Evolutionary conservation across 441 rosid species (phyloP).

Genomic region (Flueggea neowawraea): DNA sequence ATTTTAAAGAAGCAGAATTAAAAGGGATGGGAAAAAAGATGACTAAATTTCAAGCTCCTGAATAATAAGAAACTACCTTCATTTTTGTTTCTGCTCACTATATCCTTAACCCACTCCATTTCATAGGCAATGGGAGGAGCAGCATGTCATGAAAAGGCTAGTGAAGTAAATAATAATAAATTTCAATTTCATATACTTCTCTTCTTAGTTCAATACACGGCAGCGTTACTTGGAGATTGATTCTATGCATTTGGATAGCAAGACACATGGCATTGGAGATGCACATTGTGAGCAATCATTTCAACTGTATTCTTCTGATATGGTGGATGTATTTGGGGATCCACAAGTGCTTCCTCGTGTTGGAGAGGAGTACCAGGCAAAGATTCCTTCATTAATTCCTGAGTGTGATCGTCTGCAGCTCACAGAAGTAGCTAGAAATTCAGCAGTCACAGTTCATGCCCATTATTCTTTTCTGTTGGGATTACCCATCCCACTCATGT

Average conservation of each 20-base stretch:
- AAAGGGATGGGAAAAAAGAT: too few relatives aligned
- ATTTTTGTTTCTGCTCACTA: too few relatives aligned
- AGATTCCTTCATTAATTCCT: conserved; percentile 24
- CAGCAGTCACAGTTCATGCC: background rate
- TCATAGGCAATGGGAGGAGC: too few relatives aligned
- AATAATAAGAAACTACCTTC: too few relatives aligned
- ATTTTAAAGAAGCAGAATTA: too few relatives aligned
- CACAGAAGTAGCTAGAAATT: background rate
- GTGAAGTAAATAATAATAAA: too few relatives aligned
- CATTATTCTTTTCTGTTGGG: conserved; percentile 9
- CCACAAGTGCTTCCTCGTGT: conserved; percentile 26
- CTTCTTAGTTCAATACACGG: background rate
- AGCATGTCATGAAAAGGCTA: too few relatives aligned
- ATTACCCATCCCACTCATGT: conserved; percentile 17
- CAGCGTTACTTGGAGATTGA: conserved; percentile 12
- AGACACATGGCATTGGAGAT: conserved; percentile 7
- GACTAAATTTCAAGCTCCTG: too few relatives aligned
- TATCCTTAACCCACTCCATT: too few relatives aligned
- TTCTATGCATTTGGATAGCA: background rate
- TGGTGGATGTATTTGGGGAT: conserved; percentile 21
- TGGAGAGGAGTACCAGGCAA: conserved; percentile 33
- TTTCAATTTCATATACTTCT: too few relatives aligned
- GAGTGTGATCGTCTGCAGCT: conserved; percentile 10
- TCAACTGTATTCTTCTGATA: conserved; percentile 11
- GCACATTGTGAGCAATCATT: conserved; percentile 6